Conservation (phyloP, 352 stramenopile genomes). For the Phytophthora agathidicida region DNA sequence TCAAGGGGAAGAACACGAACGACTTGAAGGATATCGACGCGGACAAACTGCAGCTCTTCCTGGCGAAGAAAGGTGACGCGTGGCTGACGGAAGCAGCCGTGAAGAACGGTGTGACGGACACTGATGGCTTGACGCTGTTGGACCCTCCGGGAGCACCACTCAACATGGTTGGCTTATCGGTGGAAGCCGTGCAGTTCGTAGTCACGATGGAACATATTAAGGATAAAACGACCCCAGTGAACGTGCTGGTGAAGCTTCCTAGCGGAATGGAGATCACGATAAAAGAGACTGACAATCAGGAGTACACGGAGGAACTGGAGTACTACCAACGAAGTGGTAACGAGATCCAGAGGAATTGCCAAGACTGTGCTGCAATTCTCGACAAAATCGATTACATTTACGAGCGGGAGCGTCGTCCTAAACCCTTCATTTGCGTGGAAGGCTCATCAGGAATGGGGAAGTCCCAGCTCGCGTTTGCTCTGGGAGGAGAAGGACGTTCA, state of each 20-base stretch:
- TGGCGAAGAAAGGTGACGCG: background rate
- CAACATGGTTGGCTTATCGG: too few relatives aligned
- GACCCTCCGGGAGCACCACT: too few relatives aligned
- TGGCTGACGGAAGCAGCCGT: too few relatives aligned
- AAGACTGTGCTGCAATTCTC: constrained; percentile 1
- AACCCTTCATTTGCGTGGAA: constrained; percentile 15
- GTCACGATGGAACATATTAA: background rate
- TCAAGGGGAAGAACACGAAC: too few relatives aligned
- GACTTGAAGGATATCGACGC: too few relatives aligned
- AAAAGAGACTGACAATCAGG: background rate
- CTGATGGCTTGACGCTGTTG: too few relatives aligned
- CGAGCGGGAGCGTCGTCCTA: background rate
- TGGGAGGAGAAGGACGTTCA: background rate
- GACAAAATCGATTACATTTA: constrained; percentile 6
- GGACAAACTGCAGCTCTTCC: constrained; percentile 8
- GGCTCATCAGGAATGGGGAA: constrained; percentile 19
- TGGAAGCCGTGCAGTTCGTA: too few relatives aligned
- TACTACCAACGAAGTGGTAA: background rate
- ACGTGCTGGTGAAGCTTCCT: constrained; percentile 4
- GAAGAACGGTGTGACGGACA: too few relatives aligned
- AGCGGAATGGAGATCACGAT: background rate
- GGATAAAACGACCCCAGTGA: background rate
- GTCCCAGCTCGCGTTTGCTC: constrained; percentile 13
- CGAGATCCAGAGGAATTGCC: background rate
- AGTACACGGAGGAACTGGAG: background rate